A percentile compares a stretch with the other conserved stretches of the same genome.
These are phyloP conservation scores for Zelonia costaricensis DNA, from an alignment of 208 protist species.

Conservation along the genomic window DNA sequence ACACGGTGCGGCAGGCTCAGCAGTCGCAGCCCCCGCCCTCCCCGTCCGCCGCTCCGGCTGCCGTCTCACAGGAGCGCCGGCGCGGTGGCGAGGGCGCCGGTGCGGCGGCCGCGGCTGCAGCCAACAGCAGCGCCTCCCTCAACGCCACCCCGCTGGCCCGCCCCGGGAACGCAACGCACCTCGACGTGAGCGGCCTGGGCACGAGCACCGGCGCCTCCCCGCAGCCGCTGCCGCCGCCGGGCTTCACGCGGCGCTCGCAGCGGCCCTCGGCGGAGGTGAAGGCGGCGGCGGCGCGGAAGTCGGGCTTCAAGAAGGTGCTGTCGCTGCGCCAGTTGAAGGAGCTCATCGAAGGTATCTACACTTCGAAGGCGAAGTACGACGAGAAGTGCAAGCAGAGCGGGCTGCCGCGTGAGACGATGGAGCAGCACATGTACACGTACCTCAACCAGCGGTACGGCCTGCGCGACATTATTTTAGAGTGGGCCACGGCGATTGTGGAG, in stretches of 20 bases:
- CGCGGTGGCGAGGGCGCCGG: slow-evolving; percentile 1
- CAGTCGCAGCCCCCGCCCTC: not conserved
- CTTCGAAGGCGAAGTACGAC: slow-evolving; percentile 89
- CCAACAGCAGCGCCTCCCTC: not conserved
- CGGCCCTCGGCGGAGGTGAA: slow-evolving; percentile 14
- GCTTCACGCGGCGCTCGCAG: slow-evolving; percentile 4
- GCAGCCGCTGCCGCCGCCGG: slow-evolving; percentile 19
- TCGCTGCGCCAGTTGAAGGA: slow-evolving; percentile 80
- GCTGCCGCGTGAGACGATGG: slow-evolving; percentile 90
- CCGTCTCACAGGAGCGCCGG: not conserved
- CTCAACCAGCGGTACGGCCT: slow-evolving; percentile 92
- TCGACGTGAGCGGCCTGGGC: slow-evolving; percentile 1
- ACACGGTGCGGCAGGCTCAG: not conserved
- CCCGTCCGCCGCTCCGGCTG: too few relatives aligned
- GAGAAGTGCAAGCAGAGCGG: slow-evolving; percentile 68
- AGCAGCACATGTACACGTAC: slow-evolving; percentile 94
- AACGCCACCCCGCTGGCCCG: slow-evolving; percentile 11
- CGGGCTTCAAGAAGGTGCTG: slow-evolving; percentile 44
- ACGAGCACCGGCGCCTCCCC: slow-evolving; percentile 9
- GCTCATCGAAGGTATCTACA: slow-evolving; percentile 88
- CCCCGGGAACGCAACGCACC: not conserved
- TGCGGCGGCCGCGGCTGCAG: not conserved
- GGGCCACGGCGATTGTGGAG: slow-evolving; percentile 69
- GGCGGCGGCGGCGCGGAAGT: slow-evolving; percentile 5
- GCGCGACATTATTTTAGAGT: slow-evolving; percentile 83